These are phyloP conservation scores for Bolboschoenoplectus hybrid DNA, from an alignment of 202 grass and related monocot genomes.

Conservation along the genomic window DNA sequence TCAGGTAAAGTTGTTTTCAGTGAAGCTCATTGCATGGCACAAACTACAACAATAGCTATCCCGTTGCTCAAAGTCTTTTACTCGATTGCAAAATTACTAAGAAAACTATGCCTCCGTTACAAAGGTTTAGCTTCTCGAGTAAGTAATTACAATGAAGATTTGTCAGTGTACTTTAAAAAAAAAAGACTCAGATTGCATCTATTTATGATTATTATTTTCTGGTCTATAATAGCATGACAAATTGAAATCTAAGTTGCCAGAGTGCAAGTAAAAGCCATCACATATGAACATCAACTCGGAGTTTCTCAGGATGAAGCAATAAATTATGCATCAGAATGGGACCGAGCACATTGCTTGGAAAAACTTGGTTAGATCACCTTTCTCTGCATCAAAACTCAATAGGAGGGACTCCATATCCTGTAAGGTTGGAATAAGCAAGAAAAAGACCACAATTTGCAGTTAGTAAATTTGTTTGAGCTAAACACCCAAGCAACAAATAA, in stretches of 20 bases:
- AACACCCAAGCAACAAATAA: slow-evolving; percentile 1
- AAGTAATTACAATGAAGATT: not conserved
- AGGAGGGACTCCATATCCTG: slow-evolving; percentile 71
- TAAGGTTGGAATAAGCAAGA: slow-evolving; percentile 26
- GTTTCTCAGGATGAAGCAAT: not conserved
- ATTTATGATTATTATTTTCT: slow-evolving; percentile 8
- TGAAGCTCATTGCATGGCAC: slow-evolving; percentile 1
- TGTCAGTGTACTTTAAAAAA: not conserved
- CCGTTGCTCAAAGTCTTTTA: not conserved
- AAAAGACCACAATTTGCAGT: not conserved
- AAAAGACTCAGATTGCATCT: not conserved
- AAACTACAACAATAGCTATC: not conserved
- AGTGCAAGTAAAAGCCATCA: slow-evolving; percentile 3
- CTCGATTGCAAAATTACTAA: not conserved
- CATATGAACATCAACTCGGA: not conserved
- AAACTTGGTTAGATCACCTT: slow-evolving; percentile 59
- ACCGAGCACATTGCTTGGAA: slow-evolving; percentile 56
- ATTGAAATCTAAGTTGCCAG: not conserved
- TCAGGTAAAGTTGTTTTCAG: not conserved
- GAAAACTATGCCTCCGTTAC: too few relatives aligned
- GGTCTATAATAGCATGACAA: not conserved
- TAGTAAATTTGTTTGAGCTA: slow-evolving; percentile 1
- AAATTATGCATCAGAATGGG: not conserved
- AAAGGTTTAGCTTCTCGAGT: not conserved
- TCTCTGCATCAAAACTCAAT: slow-evolving; percentile 62